A percentile compares a stretch with the other conserved stretches of the same genome.
Conservation (phyloP, 2,329 filamentous ascomycete species). For the Onygenales sp. region DNA sequence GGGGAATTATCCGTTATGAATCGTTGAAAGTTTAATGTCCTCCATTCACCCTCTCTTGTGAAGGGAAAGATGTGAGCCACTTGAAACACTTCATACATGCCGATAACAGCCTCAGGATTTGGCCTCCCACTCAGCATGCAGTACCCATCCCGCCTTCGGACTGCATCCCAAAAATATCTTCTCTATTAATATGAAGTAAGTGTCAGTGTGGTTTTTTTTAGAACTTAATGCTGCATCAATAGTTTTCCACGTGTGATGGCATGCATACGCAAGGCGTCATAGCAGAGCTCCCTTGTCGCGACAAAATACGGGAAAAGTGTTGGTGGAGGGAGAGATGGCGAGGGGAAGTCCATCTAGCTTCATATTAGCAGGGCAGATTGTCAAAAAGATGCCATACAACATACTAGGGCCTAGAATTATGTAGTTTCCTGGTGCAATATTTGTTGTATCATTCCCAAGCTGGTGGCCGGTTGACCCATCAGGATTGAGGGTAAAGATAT, state of each 20-base stretch:
- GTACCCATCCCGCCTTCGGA: not conserved
- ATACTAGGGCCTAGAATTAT: not conserved
- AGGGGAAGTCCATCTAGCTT: not conserved
- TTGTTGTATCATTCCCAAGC: not conserved
- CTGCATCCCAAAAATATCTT: not conserved
- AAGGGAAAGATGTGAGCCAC: conserved; percentile 19
- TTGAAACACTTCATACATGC: conserved; percentile 6
- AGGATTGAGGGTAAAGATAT: not conserved
- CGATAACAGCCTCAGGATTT: conserved; percentile 8
- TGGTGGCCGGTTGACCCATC: conserved; percentile 1
- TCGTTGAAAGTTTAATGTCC: conserved; percentile 7
- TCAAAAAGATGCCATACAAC: not conserved
- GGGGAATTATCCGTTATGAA: conserved; percentile 10
- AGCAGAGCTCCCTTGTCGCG: not conserved
- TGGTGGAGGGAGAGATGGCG: not conserved
- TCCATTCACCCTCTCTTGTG: conserved; percentile 15
- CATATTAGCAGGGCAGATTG: not conserved
- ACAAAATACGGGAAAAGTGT: not conserved
- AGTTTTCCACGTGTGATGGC: not conserved
- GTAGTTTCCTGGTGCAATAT: not conserved
- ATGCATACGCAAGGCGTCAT: not conserved
- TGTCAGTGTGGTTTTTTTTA: too few relatives aligned
- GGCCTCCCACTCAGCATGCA: conserved; percentile 11
- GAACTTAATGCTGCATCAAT: not conserved
- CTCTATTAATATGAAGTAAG: not conserved